Base-by-base conservation (phyloP, 2,329 filamentous ascomycete genomes). In the Cladosporium sp. region DNA sequence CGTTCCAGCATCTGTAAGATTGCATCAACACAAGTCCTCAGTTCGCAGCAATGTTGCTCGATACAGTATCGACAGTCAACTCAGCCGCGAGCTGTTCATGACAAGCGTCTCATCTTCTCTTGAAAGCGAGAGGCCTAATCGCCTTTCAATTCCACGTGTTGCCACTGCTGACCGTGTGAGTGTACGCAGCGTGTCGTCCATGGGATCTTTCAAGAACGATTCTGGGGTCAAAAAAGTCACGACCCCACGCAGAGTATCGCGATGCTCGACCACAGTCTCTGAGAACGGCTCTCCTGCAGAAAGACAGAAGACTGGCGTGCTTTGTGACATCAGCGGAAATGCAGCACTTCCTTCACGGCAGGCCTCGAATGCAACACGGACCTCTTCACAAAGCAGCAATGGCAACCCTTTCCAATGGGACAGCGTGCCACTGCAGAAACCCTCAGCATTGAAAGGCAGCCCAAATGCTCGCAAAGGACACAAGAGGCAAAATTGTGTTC, bases 321-420 rank as follows among this genome's bases (percentile, higher is more conserved):
- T 73, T 3, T 66, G 69, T 13, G 66, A 71, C 34, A 66, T 69
- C 13, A 71, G 67, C 39, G 68, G 67, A 6, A 72, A 70, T 37
- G 61, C 69, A n/a, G 60, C 60, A 8, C 65, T 63, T 1, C 71
- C 71, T 0, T 69, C 70, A 19, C 68, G 75, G 17, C 71, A 75
- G 59, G 65, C 71, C 20, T 77, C 75, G 2, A 68, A 72, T 40
- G 68, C 72, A 2, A 76, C 74, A 4, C 68, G 70, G 28, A 64
- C 66, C 13, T 74, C 73, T 6, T 68, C 67, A n/a, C 61, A 70
- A n/a, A 77, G 74, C 60, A 77, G 75, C 62, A 74, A 75, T 45
- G 74, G 74, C 3, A 77, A 77, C 56, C 75, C 76, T 0, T 77
- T 78, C 55, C 75, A 77, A 55, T 77, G 74, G 75, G 76, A 77